Conservation (phyloP, 1,139 yeast species). For the Geotrichum siamense region DNA sequence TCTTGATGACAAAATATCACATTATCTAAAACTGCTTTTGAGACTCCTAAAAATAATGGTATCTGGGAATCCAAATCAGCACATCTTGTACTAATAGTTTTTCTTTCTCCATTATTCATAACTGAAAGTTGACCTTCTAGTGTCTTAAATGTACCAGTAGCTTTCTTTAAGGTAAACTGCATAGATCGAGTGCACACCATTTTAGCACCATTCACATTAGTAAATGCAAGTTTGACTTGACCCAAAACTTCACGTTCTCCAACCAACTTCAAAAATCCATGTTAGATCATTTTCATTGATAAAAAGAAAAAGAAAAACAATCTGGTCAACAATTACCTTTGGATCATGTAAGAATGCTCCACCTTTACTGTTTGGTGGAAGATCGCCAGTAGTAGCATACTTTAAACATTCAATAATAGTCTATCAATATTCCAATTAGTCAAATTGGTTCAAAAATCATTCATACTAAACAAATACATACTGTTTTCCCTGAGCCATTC, state of each 20-base stretch:
- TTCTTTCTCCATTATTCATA: constrained; percentile 56
- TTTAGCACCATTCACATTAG: constrained; percentile 61
- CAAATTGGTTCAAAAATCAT: neutral
- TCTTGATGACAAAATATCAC: constrained; percentile 98
- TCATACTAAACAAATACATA: constrained; percentile 20
- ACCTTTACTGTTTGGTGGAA: constrained; percentile 93
- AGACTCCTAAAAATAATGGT: constrained; percentile 79
- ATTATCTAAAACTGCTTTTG: constrained; percentile 79
- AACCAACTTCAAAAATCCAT: constrained; percentile 20
- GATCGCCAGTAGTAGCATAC: constrained; percentile 90
- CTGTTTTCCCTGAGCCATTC: constrained; percentile 96
- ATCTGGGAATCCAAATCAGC: constrained; percentile 79
- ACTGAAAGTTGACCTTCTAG: constrained; percentile 80
- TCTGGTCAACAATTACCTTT: constrained; percentile 32
- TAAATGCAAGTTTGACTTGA: constrained; percentile 82
- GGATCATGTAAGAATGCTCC: constrained; percentile 98
- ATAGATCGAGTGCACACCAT: constrained; percentile 86
- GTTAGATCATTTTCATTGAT: neutral
- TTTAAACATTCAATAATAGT: constrained; percentile 91
- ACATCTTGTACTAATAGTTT: constrained; percentile 73
- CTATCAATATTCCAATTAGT: constrained; percentile 19
- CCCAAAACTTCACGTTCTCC: constrained; percentile 77
- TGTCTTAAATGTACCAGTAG: constrained; percentile 73
- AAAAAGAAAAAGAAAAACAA: neutral
- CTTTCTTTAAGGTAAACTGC: constrained; percentile 58